phyloP scores from a whole-genome alignment of 2,329 filamentous ascomycete genomes.

The Colletotrichum higginsianum region DNA sequence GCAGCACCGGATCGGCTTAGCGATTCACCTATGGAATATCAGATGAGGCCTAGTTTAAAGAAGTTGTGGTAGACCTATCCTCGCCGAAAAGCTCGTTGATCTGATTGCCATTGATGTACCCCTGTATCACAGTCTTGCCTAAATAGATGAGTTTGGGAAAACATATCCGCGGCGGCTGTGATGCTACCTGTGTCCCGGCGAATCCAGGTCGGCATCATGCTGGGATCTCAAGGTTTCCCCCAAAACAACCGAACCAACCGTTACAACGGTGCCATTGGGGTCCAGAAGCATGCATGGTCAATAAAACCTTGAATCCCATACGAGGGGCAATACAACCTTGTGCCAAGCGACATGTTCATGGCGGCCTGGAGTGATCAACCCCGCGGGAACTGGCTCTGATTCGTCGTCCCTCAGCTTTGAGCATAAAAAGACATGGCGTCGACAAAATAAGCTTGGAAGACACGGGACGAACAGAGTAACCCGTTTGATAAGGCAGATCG shows the following conservation, averaged over 20 bases:
- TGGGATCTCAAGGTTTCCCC: too few species aligned
- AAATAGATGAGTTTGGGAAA: neutral
- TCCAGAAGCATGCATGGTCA: neutral
- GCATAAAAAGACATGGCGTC: neutral
- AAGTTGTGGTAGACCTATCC: neutral
- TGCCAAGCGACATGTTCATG: neutral
- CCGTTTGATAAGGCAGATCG: neutral
- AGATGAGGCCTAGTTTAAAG: neutral
- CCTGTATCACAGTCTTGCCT: neutral
- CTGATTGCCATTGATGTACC: neutral
- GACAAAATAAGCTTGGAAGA: neutral
- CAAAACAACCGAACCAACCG: neutral
- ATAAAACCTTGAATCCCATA: neutral
- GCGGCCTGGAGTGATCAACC: neutral
- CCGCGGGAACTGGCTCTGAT: neutral
- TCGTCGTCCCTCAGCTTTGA: neutral
- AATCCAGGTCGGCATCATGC: too few species aligned
- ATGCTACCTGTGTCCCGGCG: neutral
- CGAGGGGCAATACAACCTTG: neutral
- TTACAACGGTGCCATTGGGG: neutral
- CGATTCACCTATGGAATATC: neutral
- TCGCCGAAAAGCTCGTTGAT: neutral
- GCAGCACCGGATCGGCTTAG: neutral
- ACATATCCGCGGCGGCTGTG: neutral
- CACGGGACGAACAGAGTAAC: neutral